phyloP scores from a whole-genome alignment of 2,329 filamentous ascomycete genomes.

The Dothistroma septosporum region DNA sequence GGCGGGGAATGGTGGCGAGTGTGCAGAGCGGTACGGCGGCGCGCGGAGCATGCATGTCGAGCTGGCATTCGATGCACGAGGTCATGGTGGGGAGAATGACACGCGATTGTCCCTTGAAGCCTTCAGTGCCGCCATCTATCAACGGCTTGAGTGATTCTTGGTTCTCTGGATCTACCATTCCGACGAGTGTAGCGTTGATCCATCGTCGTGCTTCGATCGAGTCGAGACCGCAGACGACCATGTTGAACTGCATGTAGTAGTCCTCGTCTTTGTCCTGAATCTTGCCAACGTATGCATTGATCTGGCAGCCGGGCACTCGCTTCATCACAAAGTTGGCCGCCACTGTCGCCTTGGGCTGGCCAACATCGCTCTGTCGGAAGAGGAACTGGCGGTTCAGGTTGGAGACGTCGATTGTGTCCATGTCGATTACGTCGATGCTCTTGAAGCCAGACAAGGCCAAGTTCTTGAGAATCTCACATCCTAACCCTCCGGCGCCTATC shows the following conservation, averaged over 20 bases:
- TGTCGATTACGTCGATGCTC: constrained; percentile 97
- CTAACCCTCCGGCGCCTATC: constrained; percentile 87
- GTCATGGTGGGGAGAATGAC: constrained; percentile 90
- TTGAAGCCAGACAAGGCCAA: constrained; percentile 92
- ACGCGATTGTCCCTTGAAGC: constrained; percentile 94
- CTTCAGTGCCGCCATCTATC: constrained; percentile 94
- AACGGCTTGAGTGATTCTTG: constrained; percentile 86
- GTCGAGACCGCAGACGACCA: constrained; percentile 90
- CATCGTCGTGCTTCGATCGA: constrained; percentile 96
- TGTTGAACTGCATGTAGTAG: constrained; percentile 95
- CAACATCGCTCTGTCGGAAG: constrained; percentile 86
- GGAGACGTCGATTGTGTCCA: constrained; percentile 98
- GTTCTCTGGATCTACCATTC: constrained; percentile 80
- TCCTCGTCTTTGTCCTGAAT: constrained; percentile 96
- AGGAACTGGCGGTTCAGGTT: constrained; percentile 97
- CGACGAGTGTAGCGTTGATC: constrained; percentile 93
- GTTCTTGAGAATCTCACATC: constrained; percentile 96
- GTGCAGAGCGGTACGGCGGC: constrained; percentile 96
- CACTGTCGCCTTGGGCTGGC: constrained; percentile 88
- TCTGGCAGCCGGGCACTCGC: constrained; percentile 83
- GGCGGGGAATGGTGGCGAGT: constrained; percentile 89
- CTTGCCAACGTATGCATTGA: constrained; percentile 87
- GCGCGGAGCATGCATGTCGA: constrained; percentile 97
- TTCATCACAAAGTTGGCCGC: constrained; percentile 87
- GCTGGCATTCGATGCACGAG: constrained; percentile 95